Evolutionary conservation across 441 rosid species (phyloP), one percentile per base, ranked within the genome.

Genomic region (Pelargonium cotyledonis): DNA sequence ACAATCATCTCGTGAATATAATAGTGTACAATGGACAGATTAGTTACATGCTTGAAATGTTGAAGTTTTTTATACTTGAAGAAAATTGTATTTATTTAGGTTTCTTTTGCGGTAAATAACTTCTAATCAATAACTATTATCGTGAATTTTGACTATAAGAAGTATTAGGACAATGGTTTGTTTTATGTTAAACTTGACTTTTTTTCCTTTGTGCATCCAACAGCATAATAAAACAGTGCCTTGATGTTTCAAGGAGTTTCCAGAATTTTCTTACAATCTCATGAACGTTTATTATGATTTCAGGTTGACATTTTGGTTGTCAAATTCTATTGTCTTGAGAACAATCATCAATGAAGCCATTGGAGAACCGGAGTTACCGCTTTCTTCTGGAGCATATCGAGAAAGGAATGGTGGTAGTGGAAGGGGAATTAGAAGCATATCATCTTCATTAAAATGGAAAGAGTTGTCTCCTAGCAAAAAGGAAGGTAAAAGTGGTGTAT

Each of bases 231-330:
- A 51, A 51, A 51, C 15, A n/a, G 58, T 15, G 58, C 58, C 58
- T 51, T n/a, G 5, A 0, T 35, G 7, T 51, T 51, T 51, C 58
- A 21, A 64, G 69, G 62, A n/a, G 69, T 68, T 16, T 53, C 70
- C 19, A 53, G 38, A 63, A 67, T 16, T 64, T 38, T 65, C n/a
- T 57, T 10, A 21, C 44, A 14, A 76, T 67, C 49, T 73, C 65
- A 40, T 41, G 10, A 35, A 16, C 68, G 31, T 51, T 14, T 5
- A n/a, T 47, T 67, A 60, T 70, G 69, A 47, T 66, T 74, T 64
- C 93, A 94, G 99, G 84, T 82, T 94, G 80, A 91, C 91, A 72
- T 94, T 89, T 82, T 94, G 99, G 99, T 71, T 91, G 77, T 94
- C 99, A 67, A 91, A 94, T 73, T 85, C 87, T 26, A 85, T 94